phyloP scores from a whole-genome alignment of 1,139 yeast genomes.

The Williopsis jadinii region DNA sequence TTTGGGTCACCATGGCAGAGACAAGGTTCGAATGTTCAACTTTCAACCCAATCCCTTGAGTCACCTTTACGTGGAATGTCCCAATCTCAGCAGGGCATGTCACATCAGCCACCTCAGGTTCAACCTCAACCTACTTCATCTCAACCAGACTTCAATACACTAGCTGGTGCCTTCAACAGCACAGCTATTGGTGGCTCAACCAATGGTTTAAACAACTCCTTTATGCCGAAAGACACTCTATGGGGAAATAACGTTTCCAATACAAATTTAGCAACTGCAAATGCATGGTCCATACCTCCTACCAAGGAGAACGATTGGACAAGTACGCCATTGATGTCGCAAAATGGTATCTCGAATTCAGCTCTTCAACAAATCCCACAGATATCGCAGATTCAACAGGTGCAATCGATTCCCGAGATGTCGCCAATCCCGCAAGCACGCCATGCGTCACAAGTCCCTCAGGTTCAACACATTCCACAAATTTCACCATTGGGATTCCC shows the following conservation, averaged over 20 bases:
- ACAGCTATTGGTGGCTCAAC: neutral
- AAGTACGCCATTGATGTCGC: neutral
- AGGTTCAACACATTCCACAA: neutral
- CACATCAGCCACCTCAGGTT: neutral
- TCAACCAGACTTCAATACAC: neutral
- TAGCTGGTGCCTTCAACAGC: neutral
- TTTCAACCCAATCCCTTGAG: neutral
- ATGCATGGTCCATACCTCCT: neutral
- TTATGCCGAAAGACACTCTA: conserved; percentile 1
- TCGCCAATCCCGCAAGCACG: neutral
- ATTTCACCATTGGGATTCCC: neutral
- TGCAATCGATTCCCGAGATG: neutral
- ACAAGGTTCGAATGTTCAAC: neutral
- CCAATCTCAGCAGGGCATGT: neutral
- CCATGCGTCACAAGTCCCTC: neutral
- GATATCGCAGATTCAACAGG: neutral
- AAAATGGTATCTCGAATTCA: neutral
- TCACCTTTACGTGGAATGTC: neutral
- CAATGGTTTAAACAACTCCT: neutral
- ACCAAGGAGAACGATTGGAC: neutral
- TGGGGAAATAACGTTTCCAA: conserved; percentile 1
- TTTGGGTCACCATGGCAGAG: conserved; percentile 1
- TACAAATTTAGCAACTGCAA: neutral
- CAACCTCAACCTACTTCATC: neutral
- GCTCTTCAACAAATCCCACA: neutral